Conservation (phyloP, 495 filamentous ascomycete species). For the Podospora anserina region DNA sequence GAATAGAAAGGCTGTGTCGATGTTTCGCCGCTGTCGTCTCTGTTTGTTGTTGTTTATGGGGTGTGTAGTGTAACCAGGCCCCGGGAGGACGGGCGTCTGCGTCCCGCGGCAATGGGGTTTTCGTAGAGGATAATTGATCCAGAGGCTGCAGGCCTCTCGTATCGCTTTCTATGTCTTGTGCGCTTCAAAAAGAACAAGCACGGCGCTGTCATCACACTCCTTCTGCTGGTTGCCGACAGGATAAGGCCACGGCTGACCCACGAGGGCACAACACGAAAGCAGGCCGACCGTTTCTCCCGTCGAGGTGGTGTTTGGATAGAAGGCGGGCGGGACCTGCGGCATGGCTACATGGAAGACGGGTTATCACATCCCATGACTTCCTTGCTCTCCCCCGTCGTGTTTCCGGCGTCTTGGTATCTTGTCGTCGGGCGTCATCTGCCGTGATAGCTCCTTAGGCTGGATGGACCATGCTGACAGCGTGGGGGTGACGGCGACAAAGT, state of each 20-base stretch:
- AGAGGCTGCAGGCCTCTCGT: background rate
- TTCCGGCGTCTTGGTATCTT: background rate
- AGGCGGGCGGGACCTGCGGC: background rate
- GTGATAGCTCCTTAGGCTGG: background rate
- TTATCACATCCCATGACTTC: background rate
- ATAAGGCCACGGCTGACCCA: background rate
- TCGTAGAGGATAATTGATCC: background rate
- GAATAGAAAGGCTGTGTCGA: background rate
- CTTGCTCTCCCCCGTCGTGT: background rate
- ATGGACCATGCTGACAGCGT: background rate
- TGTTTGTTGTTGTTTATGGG: background rate
- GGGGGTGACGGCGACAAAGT: background rate
- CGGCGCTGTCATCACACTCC: background rate
- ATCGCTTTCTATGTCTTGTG: background rate
- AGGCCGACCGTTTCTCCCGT: background rate
- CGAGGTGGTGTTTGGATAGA: background rate
- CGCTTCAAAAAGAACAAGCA: background rate
- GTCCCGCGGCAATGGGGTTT: background rate
- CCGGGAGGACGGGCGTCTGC: constrained; percentile 1
- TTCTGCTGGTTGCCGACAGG: constrained; percentile 3
- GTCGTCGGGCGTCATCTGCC: background rate
- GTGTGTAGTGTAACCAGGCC: background rate
- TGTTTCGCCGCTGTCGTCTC: constrained; percentile 3
- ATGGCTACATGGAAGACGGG: background rate
- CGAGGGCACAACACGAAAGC: background rate